Conservation (phyloP, 345 rosid species). For the Carallia brachiata region DNA sequence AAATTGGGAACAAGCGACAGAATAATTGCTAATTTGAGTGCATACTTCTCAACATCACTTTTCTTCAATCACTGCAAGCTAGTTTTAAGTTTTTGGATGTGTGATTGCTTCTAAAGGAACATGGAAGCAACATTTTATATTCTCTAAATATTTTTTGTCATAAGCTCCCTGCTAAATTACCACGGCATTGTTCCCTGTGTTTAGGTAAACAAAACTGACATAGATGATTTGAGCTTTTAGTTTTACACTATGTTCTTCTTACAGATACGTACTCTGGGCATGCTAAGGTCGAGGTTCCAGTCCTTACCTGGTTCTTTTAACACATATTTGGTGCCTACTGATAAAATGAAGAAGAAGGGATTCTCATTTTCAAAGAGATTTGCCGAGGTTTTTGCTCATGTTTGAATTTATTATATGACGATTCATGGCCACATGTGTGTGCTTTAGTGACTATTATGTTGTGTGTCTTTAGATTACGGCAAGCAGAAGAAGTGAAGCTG, state of each 20-base stretch:
- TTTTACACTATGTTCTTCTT: conserved; percentile 3
- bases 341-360: conserved; percentile 70
- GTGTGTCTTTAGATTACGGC: conserved; percentile 62
- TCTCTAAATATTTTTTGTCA: too few relatives aligned
- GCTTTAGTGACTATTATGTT: background rate
- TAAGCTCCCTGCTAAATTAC: too few relatives aligned
- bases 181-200: too few relatives aligned
- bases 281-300: conserved; percentile 95
- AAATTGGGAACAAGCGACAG: background rate
- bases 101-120: too few relatives aligned
- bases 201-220: too few relatives aligned
- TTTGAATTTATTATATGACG: conserved; percentile 16
- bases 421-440: background rate
- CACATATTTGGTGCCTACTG: conserved; percentile 80
- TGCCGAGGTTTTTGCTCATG: conserved; percentile 55
- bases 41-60: background rate
- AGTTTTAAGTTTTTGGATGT: background rate
- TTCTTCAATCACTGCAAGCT: background rate
- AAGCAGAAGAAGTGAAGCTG: conserved; percentile 93
- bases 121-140: too few relatives aligned
- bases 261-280: conserved; percentile 89
- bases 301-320: conserved; percentile 94
- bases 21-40: too few relatives aligned
- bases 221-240: too few relatives aligned
- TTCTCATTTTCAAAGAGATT: conserved; percentile 84